Conservation (phyloP, 2,329 filamentous ascomycete species). For the Lecanoromycetidae sp. region DNA sequence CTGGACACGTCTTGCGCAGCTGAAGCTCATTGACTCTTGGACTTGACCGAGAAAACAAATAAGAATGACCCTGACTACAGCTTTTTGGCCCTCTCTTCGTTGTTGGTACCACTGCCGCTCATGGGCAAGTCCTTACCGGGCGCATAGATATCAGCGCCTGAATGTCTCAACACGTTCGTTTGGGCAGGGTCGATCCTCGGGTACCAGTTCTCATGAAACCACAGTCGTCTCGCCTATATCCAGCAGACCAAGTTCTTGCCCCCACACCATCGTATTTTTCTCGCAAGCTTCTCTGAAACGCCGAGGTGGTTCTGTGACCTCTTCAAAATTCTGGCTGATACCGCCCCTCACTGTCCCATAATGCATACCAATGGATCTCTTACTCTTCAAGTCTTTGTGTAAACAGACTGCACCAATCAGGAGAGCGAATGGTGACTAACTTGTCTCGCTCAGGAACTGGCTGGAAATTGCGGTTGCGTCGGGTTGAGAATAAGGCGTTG, state of each 20-base stretch:
- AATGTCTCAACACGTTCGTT: no score
- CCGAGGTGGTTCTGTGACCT: slow-evolving; percentile 36
- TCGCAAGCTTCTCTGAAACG: slow-evolving; percentile 35
- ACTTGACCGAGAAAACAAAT: no score
- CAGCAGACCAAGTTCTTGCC: slow-evolving; percentile 28
- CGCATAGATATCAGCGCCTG: no score
- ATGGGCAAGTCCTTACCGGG: no score
- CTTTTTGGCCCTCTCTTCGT: no score
- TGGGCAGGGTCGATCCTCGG: no score
- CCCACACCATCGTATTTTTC: slow-evolving; percentile 30
- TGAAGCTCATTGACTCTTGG: no score
- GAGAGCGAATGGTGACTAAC: slow-evolving; percentile 32
- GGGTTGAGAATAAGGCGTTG: slow-evolving; percentile 27
- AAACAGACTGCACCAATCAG: slow-evolving; percentile 36
- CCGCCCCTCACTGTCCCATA: slow-evolving; percentile 38
- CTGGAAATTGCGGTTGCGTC: slow-evolving; percentile 32
- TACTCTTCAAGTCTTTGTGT: slow-evolving; percentile 36
- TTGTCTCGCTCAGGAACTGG: slow-evolving; percentile 34
- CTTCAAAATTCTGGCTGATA: slow-evolving; percentile 35
- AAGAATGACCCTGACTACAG: no score
- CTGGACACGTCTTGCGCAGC: no score
- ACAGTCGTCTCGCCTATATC: slow-evolving; percentile 35
- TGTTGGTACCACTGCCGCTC: no score
- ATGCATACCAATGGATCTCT: slow-evolving; percentile 41
- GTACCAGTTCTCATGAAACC: neutral